Evolutionary conservation across 2,329 filamentous ascomycete genomes (phyloP), one percentile per base, ranked within the genome.

Genomic region (Ophiostoma sp.): DNA sequence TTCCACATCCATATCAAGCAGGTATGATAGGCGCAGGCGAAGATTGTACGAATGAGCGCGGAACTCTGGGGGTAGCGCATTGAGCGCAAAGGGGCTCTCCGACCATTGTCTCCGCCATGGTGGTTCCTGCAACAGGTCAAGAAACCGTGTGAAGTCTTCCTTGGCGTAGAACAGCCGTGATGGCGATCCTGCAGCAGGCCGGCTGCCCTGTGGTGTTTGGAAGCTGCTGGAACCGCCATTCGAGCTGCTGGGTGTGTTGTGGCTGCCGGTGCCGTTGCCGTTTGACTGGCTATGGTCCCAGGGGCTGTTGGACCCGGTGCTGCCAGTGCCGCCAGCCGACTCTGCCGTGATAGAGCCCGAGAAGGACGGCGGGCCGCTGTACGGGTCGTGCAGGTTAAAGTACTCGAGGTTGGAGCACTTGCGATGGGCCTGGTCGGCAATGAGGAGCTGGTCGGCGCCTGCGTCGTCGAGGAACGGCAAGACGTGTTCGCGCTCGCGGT

Each of bases 401-500:
- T 90, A 92, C 76, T 92, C 90, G 69, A 90, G 82, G 73, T 91
- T 92, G 13, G 89, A 88, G 77, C 87, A 90, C 6, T 81, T 80
- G 69, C 88, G 83, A 74, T 90, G 86, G 44, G 85, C 83, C 41
- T 82, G 80, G 68, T 85, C 84, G 33, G 82, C 84, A 39, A 81
- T 79, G 3, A 90, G 79, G 54, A 90, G 82, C 69, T 85, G 84
- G 70, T 84, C 81, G 13, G 88, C 83, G 60, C 85, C 83, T 7
- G 83, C 79, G 1, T 81, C 78, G 66, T 83, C 82, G 31, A 91
- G 79, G 68, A 90, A 84, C 1, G 81, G 81, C 72, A 86, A 83
- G 39, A 92, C 84, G 71, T 87, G 86, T 72, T 86, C 81, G 69
- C 85, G 83, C 74, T 91, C 89, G 70, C 90, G 85, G 74, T 89